Evolutionary conservation across 108 stramenopile genomes (phyloP), one percentile per base, ranked within the genome.

Genomic region (Stephanodiscus minutulus): DNA sequence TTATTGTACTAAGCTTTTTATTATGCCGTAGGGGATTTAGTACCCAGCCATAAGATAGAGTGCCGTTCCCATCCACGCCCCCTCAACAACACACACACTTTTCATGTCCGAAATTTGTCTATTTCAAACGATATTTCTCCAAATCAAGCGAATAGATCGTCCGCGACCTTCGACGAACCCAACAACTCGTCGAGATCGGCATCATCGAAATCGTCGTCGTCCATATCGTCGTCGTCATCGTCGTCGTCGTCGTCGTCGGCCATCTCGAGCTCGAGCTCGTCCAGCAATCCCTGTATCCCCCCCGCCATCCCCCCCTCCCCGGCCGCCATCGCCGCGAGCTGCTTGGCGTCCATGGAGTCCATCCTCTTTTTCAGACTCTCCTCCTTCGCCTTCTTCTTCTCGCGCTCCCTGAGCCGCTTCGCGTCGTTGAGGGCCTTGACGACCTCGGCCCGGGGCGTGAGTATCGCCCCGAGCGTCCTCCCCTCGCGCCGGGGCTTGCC

Each of bases 401-500:
- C 87, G 68, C 84, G 87, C 29, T 95, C 94, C 43, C 68, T 79
- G 29, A 68, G 61, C 57, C 87, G 75, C 61, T 91, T 89, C 20
- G 84, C 76, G 27, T 91, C 91, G 58, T 82, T 88, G 9, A 91
- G 71, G 1, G 83, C 77, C 83, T 95, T 95, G 28, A 92, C 66
- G 57, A 91, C 89, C 73, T 95, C 94, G 10, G 87, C 55, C 35
- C 82, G 79, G 4, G 91, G 91, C 20, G 79, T 76, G n/a, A 96
- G 60, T 61, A 96, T 90, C 13, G 85, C 61, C 2, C 88, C 78
- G 18, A 96, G 36, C 56, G 70, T 86, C 53, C 87, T 63, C 64
- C 94, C 94, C 73, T 93, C 91, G 52, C 83, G 77, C 35, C 87
- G 87, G 9, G 91, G 85, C 29, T 70, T 77, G 33, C 91, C 89